Evolutionary conservation across 31 red algal species (phyloP).

Genomic region (Endocladia muricata): DNA sequence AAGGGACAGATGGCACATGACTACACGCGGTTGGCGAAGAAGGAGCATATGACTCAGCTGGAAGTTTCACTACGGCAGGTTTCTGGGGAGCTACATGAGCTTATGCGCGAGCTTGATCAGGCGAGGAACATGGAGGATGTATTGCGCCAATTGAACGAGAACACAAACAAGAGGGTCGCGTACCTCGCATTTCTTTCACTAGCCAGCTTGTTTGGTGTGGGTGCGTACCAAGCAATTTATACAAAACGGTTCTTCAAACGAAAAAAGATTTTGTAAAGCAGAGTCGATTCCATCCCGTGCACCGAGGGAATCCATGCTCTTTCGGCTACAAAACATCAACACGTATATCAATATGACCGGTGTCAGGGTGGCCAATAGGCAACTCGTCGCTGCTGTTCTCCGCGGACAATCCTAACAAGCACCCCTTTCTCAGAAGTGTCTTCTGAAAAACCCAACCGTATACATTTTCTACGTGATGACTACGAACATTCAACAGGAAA

Average conservation of each 20-base stretch:
- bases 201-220: conserved; percentile 38
- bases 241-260: conserved; percentile 72
- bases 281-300: too few relatives aligned
- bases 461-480: too few relatives aligned
- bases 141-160: conserved; percentile 42
- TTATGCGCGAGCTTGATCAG: conserved; percentile 51
- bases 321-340: too few relatives aligned
- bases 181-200: conserved; percentile 36
- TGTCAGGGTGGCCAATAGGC: too few relatives aligned
- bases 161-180: conserved; percentile 52
- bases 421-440: too few relatives aligned
- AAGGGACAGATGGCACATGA: conserved; percentile 72
- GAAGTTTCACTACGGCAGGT: conserved; percentile 52
- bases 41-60: conserved; percentile 61
- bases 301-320: too few relatives aligned
- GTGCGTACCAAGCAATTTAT: conserved; percentile 58
- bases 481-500: too few relatives aligned
- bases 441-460: too few relatives aligned
- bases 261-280: conserved; percentile 68
- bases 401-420: too few relatives aligned
- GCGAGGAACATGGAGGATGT: conserved; percentile 60
- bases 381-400: too few relatives aligned
- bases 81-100: conserved; percentile 46
- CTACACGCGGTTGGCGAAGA: conserved; percentile 66
- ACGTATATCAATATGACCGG: too few relatives aligned